Base-by-base conservation (phyloP, 306 rosid species). In the Psophocarpus tetragonolobus region DNA sequence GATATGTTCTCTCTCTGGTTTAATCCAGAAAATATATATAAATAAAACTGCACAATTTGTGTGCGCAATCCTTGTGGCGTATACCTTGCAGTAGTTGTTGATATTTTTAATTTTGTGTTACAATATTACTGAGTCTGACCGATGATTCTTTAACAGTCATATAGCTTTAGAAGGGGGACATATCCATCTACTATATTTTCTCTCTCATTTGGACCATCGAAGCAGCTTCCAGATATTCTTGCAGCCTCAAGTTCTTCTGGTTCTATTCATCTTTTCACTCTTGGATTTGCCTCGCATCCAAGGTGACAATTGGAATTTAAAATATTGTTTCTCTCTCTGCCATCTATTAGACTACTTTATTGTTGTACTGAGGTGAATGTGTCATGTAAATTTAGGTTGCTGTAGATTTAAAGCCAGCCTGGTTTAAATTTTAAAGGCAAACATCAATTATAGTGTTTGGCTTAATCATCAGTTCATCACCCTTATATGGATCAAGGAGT, bases 141-240 rank as follows among this genome's bases (percentile, higher is more conserved):
- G 41, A 51, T 74, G 36, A 50, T 65, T 69, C 69, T 71, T 82
- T 61, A 35, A 76, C 89, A 94, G 98, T 92, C 97, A 54, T 92
- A 85, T 77, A 92, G 98, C 83, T 92, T 94, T 82, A 96, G 97
- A 64, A 94, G 98, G 90, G 98, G 98, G 41, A 75, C 97, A 68
- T 92, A 90, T 77, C 85, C 95, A 38, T 90, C 98, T 35, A 92
- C 89, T 36, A 89, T 94, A 88, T 94, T 79, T 81, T 94, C 98
- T 58, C 84, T 94, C 83, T 88, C 98, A 70, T 94, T 94, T 85
- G 96, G 92, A 29, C 97, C 93, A 56, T 90, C 96, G 64, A 62
- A 44, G 81, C 88, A 83, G 81, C 86, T 92, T 81, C 98, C 98
- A 12, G 92, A 92, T 81, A 86, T 94, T 80, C 97, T 94, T 54